Evolutionary conservation across 2,329 filamentous ascomycete species (phyloP).

Genomic region (Blastomyces silverae): DNA sequence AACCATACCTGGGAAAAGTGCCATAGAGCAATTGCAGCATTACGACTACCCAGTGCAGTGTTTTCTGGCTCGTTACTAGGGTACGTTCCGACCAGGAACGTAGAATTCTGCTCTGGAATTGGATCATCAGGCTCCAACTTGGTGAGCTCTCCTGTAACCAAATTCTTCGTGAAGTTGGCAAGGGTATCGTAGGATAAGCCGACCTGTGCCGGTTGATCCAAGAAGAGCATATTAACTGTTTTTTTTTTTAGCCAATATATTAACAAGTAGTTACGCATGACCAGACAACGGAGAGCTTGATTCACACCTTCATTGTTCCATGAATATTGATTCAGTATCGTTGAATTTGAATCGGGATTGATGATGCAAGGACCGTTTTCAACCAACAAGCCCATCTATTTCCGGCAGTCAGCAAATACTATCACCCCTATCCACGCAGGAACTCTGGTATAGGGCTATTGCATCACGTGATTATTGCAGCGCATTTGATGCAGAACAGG

Average conservation of each 20-base stretch:
- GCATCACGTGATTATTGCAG: neutral
- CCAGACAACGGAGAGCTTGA: neutral
- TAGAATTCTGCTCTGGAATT: constrained; percentile 43
- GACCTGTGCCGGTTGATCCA: constrained; percentile 59
- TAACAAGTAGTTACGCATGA: neutral
- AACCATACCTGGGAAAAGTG: constrained; percentile 58
- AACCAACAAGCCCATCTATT: constrained; percentile 28
- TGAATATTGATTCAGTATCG: constrained; percentile 46
- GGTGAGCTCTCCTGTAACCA: constrained; percentile 2
- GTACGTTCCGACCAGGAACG: constrained; percentile 48
- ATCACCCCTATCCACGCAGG: neutral
- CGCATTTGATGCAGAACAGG: neutral
- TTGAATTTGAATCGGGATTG: constrained; percentile 34
- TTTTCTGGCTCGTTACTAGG: constrained; percentile 40
- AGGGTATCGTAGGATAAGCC: constrained; percentile 51
- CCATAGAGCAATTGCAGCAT: constrained; percentile 52
- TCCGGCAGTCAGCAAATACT: neutral
- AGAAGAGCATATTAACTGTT: constrained; percentile 57
- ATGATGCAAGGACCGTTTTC: constrained; percentile 43
- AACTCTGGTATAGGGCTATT: neutral
- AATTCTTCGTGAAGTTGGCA: constrained; percentile 35
- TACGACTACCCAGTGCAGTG: constrained; percentile 47
- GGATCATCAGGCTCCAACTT: constrained; percentile 19
- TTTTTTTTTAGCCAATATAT: neutral
- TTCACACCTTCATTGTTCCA: constrained; percentile 45